Evolutionary conservation across 495 filamentous ascomycete genomes (phyloP).

Genomic region (Talaromyces thailandensis): DNA sequence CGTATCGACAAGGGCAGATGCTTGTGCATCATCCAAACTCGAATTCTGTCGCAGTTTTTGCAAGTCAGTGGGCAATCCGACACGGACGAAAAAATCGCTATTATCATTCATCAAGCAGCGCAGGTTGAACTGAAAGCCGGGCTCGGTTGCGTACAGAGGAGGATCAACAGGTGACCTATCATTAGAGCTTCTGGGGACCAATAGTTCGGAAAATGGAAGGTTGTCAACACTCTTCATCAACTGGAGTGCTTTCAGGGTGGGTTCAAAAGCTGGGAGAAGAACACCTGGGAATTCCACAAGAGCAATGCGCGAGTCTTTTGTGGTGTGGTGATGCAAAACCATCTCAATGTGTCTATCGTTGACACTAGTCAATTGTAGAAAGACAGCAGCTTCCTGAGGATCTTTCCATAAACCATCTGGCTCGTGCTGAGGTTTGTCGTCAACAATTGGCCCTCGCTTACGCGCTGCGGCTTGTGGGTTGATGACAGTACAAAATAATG

Average conservation of each 20-base stretch:
- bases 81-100: slow-evolving; percentile 19
- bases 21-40: slow-evolving; percentile 51
- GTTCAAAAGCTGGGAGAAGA: slow-evolving; percentile 56
- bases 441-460: slow-evolving; percentile 12
- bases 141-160: slow-evolving; percentile 42
- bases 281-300: slow-evolving; percentile 67
- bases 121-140: slow-evolving; percentile 46
- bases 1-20: slow-evolving; percentile 42
- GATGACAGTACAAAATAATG: slow-evolving; percentile 48
- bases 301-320: slow-evolving; percentile 1
- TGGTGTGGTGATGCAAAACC: slow-evolving; percentile 15
- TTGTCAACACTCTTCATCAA: slow-evolving; percentile 37
- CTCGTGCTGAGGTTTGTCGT: slow-evolving; percentile 5
- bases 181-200: slow-evolving; percentile 31
- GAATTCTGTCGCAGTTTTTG: slow-evolving; percentile 30
- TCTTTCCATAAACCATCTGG: slow-evolving; percentile 13
- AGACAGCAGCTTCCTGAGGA: slow-evolving; percentile 8
- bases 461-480: slow-evolving; percentile 10
- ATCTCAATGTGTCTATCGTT: slow-evolving; percentile 18
- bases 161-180: slow-evolving; percentile 16
- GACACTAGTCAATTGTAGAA: slow-evolving; percentile 10
- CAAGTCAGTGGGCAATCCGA: slow-evolving; percentile 25
- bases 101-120: slow-evolving; percentile 32
- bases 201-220: slow-evolving; percentile 52
- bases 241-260: slow-evolving; percentile 57